Conservation (phyloP, 2,329 filamentous ascomycete genomes). For the Stachybotrys chartarum region DNA sequence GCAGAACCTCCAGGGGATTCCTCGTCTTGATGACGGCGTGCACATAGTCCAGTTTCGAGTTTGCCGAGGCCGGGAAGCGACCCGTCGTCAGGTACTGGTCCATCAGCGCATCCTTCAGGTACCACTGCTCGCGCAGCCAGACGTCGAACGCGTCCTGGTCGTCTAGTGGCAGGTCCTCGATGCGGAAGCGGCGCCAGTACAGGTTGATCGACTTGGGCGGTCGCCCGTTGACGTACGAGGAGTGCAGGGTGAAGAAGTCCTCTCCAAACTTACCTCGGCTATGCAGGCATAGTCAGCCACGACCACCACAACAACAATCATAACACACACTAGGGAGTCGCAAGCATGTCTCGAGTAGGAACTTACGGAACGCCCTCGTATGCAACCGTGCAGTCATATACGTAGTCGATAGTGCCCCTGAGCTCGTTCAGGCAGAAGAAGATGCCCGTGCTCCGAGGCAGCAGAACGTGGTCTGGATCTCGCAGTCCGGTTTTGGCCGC, state of each 20-base stretch:
- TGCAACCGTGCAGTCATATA: conserved; percentile 91
- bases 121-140: conserved; percentile 84
- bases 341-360: neutral
- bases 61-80: conserved; percentile 67
- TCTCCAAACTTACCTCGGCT: conserved; percentile 82
- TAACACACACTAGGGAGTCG: conserved; percentile 2
- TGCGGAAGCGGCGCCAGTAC: conserved; percentile 82
- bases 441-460: conserved; percentile 75
- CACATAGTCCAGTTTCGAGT: conserved; percentile 38
- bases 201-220: conserved; percentile 95
- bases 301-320: neutral
- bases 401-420: conserved; percentile 66
- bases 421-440: conserved; percentile 75
- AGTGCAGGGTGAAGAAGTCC: conserved; percentile 77
- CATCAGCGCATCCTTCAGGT: conserved; percentile 83
- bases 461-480: conserved; percentile 66
- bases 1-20: conserved; percentile 46
- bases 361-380: conserved; percentile 91
- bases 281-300: conserved; percentile 1
- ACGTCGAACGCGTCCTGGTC: conserved; percentile 67
- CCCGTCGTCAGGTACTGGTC: conserved; percentile 75
- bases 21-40: conserved; percentile 52
- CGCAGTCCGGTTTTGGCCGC: conserved; percentile 66
- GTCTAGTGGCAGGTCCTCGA: conserved; percentile 75
- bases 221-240: conserved; percentile 81